Percentiles rank a stretch among this genome's conserved stretches.
Conservation (phyloP, 768 basidiomycete species). For the Pleurotus platypus region DNA sequence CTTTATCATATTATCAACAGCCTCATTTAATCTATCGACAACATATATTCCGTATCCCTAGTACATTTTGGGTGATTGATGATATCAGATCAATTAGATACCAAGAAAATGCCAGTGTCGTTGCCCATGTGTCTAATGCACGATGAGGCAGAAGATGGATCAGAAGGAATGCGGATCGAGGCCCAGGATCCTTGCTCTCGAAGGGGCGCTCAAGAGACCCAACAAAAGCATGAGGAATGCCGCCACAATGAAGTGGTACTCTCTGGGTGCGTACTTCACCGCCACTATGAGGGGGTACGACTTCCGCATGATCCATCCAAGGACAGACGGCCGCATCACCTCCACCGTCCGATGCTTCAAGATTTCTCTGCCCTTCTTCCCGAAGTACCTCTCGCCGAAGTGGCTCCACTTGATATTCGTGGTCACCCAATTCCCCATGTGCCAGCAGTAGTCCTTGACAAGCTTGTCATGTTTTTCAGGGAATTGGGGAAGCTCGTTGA, state of each 20-base stretch:
- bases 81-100: too few relatives aligned
- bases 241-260: neutral
- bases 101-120: too few relatives aligned
- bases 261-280: constrained; percentile 2
- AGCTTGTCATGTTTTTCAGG: constrained; percentile 36
- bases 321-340: neutral
- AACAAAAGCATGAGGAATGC: too few relatives aligned
- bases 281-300: neutral
- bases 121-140: too few relatives aligned
- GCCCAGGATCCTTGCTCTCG: too few relatives aligned
- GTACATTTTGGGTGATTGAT: too few relatives aligned
- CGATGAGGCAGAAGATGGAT: too few relatives aligned
- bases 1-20: too few relatives aligned
- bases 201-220: too few relatives aligned
- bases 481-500: constrained; percentile 35
- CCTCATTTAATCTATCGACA: too few relatives aligned
- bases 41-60: too few relatives aligned
- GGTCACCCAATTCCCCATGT: constrained; percentile 49
- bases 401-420: constrained; percentile 51
- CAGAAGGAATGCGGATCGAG: too few relatives aligned
- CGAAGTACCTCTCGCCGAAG: constrained; percentile 38
- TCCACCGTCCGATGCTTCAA: constrained; percentile 12
- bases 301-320: neutral
- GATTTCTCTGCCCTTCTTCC: constrained; percentile 27
- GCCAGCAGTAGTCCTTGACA: constrained; percentile 38